Base-by-base conservation (phyloP, 768 basidiomycete species). In the Trametes maxima region DNA sequence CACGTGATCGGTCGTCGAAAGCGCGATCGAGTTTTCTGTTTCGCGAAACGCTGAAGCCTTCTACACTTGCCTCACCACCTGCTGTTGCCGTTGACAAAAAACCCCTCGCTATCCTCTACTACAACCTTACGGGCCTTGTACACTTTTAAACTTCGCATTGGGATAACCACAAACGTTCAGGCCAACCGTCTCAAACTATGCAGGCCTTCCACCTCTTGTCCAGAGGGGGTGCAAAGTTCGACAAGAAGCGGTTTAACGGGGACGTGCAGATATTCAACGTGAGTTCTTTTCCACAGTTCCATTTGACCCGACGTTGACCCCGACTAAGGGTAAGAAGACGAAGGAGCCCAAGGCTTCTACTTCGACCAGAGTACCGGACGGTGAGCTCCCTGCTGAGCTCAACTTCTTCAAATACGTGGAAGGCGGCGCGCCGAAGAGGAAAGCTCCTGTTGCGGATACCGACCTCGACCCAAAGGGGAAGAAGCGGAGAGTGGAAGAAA, bases 401-500 rank as follows among this genome's bases (percentile, higher is more conserved):
- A 94, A 98, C 73, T 95, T 96, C 74, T 98, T 98, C 77, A 94
- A 89, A 68, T 94, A 93, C 63, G 87, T 90, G 2, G 81, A 85
- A 63, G 82, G 80, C 24, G 78, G 77, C 17, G 65, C 76, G 8
- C 73, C 70, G 36, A 89, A 90, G 70, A 81, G 86, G 55, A 87
- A 86, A 70, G 66, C 65, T 19, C 46, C 54, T 14, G 60, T 63
- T 11, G 16, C 21, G 12, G 63, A 37, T 10, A 24, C 46, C 36
- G 54, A 63, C 21, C 54, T 25, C 54, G 60, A 66, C 37, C 57
- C 37, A 40, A 49, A 40, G 60, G 51, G 43, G 35, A 77, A 64
- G 74, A 77, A 56, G 63, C 70, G 60, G 57, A 76, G 66, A 43
- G 67, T 70, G 17, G 72, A 72, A 19, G 65, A 64, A 2, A 65